Evolutionary conservation across 768 basidiomycete genomes (phyloP).

Genomic region (Leccinum uliginosum): DNA sequence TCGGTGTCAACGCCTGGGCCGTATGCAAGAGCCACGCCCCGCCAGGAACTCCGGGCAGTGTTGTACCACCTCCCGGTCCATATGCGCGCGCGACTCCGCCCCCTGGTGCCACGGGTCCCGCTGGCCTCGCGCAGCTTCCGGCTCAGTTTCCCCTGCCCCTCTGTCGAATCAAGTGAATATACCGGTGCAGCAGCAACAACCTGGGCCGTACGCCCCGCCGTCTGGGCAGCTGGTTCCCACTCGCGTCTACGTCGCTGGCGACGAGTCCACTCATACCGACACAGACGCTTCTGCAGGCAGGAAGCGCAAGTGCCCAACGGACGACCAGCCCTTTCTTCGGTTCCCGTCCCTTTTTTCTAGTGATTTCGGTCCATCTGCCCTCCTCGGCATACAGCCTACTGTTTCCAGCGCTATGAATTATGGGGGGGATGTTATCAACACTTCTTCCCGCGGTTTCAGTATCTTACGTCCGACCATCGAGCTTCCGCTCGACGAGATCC

Average conservation of each 20-base stretch:
- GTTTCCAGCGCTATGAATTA: conserved; percentile 67
- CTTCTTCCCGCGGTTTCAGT: conserved; percentile 49
- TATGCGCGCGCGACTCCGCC: conserved; percentile 42
- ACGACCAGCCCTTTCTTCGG: conserved; percentile 43
- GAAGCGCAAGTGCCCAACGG: conserved; percentile 23
- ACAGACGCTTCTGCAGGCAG: conserved; percentile 27
- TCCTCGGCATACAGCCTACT: conserved; percentile 67
- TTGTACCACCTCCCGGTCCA: conserved; percentile 29
- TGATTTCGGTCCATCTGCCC: conserved; percentile 77
- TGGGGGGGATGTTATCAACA: conserved; percentile 63
- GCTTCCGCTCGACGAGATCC: conserved; percentile 79
- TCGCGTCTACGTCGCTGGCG: too few relatives aligned
- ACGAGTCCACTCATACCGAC: too few relatives aligned
- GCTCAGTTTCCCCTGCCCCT: conserved; percentile 26
- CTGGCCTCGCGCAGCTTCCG: conserved; percentile 29
- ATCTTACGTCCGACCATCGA: conserved; percentile 79
- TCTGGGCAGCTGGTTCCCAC: too few relatives aligned
- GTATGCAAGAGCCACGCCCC: conserved; percentile 42
- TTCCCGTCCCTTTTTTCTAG: conserved; percentile 69
- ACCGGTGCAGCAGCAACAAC: conserved; percentile 16
- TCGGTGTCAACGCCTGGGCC: conserved; percentile 32
- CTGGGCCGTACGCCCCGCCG: conserved; percentile 23
- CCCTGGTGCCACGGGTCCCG: conserved; percentile 26
- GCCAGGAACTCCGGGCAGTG: conserved; percentile 30
- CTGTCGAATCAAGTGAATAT: conserved; percentile 11